Conservation (phyloP, 2,329 filamentous ascomycete species). For the Geosmithia morbida region DNA sequence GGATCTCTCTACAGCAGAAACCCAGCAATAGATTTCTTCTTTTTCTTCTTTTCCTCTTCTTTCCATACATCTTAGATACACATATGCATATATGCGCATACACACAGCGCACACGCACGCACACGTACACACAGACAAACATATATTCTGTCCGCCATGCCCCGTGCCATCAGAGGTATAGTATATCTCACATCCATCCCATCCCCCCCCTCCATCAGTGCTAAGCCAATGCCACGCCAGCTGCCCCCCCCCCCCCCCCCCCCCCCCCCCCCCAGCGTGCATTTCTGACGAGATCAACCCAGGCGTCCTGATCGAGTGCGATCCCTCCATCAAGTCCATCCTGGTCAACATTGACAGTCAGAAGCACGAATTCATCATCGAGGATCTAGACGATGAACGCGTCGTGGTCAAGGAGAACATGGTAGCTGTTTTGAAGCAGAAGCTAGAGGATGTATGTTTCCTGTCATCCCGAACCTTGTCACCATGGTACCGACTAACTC, state of each 20-base stretch:
- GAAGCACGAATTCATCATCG: slow-evolving; percentile 61
- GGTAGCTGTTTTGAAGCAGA: slow-evolving; percentile 50
- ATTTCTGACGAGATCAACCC: not conserved
- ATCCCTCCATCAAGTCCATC: slow-evolving; percentile 79
- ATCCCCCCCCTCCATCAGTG: no score
- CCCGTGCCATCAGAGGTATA: slow-evolving; percentile 41
- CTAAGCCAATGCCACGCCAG: no score
- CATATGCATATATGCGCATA: no score
- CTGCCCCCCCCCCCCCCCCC: no score
- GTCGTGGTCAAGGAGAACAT: slow-evolving; percentile 64
- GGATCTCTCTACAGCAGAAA: not conserved
- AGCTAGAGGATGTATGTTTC: slow-evolving; percentile 48
- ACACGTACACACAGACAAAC: no score
- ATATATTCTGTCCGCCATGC: slow-evolving; percentile 24
- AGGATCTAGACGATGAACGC: slow-evolving; percentile 66
- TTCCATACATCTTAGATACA: no score
- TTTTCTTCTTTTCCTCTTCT: no score
- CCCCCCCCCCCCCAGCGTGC: no score
- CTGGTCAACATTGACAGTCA: slow-evolving; percentile 62
- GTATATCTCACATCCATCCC: no score
- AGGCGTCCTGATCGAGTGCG: slow-evolving; percentile 68
- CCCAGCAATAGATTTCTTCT: no score
- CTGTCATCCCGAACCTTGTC: not conserved
- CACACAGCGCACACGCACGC: not conserved
- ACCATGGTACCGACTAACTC: not conserved